A percentile compares a stretch with the other conserved stretches of the same genome.
These are phyloP conservation scores for Stemphylium lycopersici DNA, from an alignment of 2,329 filamentous ascomycete species.

Conservation along the genomic window DNA sequence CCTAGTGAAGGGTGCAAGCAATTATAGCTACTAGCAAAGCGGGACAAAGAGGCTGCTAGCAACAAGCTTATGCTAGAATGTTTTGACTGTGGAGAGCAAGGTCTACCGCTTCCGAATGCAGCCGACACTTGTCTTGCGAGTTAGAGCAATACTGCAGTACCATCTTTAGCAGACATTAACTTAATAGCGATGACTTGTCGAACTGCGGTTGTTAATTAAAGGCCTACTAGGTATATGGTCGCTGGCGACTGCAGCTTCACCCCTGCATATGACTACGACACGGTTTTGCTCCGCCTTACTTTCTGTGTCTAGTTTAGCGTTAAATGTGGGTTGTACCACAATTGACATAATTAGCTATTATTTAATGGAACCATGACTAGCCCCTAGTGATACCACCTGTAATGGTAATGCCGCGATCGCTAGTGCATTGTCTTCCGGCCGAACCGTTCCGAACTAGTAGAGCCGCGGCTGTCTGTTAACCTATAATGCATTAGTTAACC, in stretches of 20 bases:
- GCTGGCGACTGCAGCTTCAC: too few species aligned
- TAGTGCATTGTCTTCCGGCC: background rate
- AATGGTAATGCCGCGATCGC: background rate
- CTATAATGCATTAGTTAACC: background rate
- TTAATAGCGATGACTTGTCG: background rate
- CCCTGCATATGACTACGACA: too few species aligned
- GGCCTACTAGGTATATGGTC: background rate
- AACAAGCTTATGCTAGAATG: background rate
- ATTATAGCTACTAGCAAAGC: conserved; percentile 3
- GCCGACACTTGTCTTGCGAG: background rate
- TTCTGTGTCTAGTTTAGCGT: too few species aligned
- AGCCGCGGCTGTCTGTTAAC: background rate
- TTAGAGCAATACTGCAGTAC: background rate
- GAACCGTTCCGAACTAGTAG: conserved; percentile 2
- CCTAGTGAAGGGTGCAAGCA: background rate
- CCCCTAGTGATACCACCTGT: too few species aligned
- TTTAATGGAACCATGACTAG: too few species aligned
- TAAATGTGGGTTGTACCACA: too few species aligned
- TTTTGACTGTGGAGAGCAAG: background rate
- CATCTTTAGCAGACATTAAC: background rate
- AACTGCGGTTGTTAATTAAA: background rate
- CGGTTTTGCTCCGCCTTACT: too few species aligned
- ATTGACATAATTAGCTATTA: too few species aligned
- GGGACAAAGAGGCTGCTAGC: conserved; percentile 2
- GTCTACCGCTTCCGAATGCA: background rate